Percentiles rank a stretch among this genome's conserved stretches.
phyloP scores from a whole-genome alignment of 345 rosid genomes.

The Bretschneidera sinensis region DNA sequence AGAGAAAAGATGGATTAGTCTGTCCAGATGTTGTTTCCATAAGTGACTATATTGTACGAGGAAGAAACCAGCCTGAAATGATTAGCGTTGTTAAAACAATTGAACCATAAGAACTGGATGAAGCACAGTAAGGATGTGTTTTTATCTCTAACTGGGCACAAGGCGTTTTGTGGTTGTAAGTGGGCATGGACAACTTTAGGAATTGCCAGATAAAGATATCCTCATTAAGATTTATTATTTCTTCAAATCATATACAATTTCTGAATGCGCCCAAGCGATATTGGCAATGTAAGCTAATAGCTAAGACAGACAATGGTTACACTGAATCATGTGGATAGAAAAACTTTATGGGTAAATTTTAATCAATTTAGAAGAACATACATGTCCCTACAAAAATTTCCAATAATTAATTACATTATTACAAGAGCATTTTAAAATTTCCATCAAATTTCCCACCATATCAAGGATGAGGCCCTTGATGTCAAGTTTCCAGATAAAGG shows the following conservation, averaged over 20 bases:
- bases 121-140: too few relatives aligned
- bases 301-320: too few relatives aligned
- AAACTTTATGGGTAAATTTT: background rate
- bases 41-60: constrained; percentile 61
- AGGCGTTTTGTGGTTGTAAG: background rate
- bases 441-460: background rate
- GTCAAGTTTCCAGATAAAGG: too few relatives aligned
- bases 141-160: background rate
- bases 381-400: background rate
- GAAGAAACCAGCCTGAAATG: constrained; percentile 87
- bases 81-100: background rate
- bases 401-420: too few relatives aligned
- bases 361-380: too few relatives aligned
- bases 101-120: too few relatives aligned
- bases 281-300: too few relatives aligned
- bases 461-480: too few relatives aligned
- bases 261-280: too few relatives aligned
- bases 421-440: too few relatives aligned
- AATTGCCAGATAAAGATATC: background rate
- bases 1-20: constrained; percentile 56
- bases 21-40: constrained; percentile 82
- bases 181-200: background rate
- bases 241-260: too few relatives aligned
- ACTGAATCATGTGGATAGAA: background rate
- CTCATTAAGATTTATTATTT: background rate